Evolutionary conservation across 169 alveolate genomes (phyloP), one percentile per base, ranked within the genome.

Genomic region (Fabrea salina): DNA sequence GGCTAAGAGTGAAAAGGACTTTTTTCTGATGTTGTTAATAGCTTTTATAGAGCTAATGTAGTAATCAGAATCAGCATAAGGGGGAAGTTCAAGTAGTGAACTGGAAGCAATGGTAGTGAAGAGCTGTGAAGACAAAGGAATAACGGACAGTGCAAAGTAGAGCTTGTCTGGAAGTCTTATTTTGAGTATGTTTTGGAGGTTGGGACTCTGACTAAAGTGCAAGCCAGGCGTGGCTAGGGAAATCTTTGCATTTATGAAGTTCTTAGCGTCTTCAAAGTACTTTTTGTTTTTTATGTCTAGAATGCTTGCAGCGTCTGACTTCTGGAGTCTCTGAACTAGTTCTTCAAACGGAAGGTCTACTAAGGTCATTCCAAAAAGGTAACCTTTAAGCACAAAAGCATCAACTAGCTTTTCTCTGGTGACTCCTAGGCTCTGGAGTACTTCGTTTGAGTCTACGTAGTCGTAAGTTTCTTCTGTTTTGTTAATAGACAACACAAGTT

Each of bases 1-100:
- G 13, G 11, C 11, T 33, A 61, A 30, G 11, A 61, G 8, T 33
- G 74, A 61, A 61, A 61, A 35, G 11, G 43, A 35, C 25, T 47
- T 47, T 25, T 47, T 47, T 47, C 56, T 47, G 13, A 44, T 13
- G 8, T 13, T 44, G 19, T 16, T 59, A 8, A 61, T 11, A 27
- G 16, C 51, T 61, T 61, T 61, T 37, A 61, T 11, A 27, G n/a
- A 13, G 16, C 50, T 61, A 16, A 30, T 13, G 25, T 61, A 61
- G 25, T 61, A n/a, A 35, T 61, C 32, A 7, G 74, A 61, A 27
- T 61, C 74, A 8, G 51, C 74, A 30, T 13, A 27, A 61, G 74
- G 74, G 1, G 16, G 74, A n/a, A n/a, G 1, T 35, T 61, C 74
- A 1, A 30, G 25, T 13, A 61, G n/a, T 2, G 25, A 13, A 11